phyloP scores from a whole-genome alignment of 2,329 filamentous ascomycete genomes.

The Aspergillus latus region DNA sequence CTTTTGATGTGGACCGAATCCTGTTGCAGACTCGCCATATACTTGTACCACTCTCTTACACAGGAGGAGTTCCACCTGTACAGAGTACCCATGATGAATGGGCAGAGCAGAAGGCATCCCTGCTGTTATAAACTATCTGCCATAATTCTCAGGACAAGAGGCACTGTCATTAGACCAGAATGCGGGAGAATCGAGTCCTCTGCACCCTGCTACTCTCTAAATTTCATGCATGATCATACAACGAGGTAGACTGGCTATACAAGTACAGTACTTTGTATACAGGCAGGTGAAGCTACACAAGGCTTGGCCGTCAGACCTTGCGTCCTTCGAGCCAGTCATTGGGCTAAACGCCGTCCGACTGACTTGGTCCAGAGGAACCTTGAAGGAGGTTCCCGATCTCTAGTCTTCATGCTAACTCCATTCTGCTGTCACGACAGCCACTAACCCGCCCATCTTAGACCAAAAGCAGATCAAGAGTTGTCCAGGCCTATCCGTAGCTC shows the following conservation, averaged over 20 bases:
- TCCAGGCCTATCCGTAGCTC: slow-evolving; percentile 9
- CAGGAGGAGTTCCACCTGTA: neutral
- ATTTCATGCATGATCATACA: too few relatives aligned
- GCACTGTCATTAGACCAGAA: too few relatives aligned
- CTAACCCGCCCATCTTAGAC: slow-evolving; percentile 8
- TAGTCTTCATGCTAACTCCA: neutral
- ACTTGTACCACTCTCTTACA: neutral
- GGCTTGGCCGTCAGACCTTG: slow-evolving; percentile 22
- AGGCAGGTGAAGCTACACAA: slow-evolving; percentile 15
- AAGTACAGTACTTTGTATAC: neutral
- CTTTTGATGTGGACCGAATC: slow-evolving; percentile 6
- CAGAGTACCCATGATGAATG: neutral
- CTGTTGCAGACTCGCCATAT: neutral
- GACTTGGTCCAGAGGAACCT: neutral
- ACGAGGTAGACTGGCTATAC: too few relatives aligned
- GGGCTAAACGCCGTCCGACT: slow-evolving; percentile 12
- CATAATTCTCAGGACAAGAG: too few relatives aligned
- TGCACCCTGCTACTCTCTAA: too few relatives aligned
- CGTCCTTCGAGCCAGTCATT: slow-evolving; percentile 20
- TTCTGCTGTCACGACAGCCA: neutral
- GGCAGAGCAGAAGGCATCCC: too few relatives aligned
- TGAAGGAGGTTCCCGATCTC: neutral
- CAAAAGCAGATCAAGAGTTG: slow-evolving; percentile 15
- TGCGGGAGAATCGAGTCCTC: too few relatives aligned
- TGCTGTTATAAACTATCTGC: too few relatives aligned